Evolutionary conservation across 2,329 filamentous ascomycete genomes (phyloP).

Genomic region (Fusarium coffeatum): DNA sequence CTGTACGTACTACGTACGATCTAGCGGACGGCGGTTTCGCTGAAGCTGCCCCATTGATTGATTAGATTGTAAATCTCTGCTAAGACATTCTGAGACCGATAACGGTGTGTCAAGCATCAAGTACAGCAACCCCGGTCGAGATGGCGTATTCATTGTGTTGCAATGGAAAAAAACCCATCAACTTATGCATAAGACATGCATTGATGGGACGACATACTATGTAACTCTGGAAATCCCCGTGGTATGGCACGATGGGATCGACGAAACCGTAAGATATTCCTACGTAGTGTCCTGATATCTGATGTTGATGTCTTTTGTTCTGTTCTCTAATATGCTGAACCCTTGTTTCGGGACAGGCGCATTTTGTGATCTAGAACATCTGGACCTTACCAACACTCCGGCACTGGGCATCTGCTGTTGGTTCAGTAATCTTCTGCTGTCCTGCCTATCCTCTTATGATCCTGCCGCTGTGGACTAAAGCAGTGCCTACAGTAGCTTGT

Average conservation of each 20-base stretch:
- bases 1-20: neutral
- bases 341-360: conserved; percentile 19
- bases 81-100: conserved; percentile 19
- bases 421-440: conserved; percentile 3
- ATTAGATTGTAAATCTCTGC: conserved; percentile 13
- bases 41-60: conserved; percentile 1
- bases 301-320: neutral
- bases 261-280: conserved; percentile 18
- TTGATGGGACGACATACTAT: conserved; percentile 43
- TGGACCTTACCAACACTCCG: conserved; percentile 5
- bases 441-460: neutral
- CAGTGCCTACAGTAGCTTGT: conserved; percentile 27
- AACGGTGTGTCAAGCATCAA: conserved; percentile 16
- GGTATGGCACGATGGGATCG: conserved; percentile 31
- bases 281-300: neutral
- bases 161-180: conserved; percentile 15
- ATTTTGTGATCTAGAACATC: conserved; percentile 20
- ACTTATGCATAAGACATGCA: conserved; percentile 37
- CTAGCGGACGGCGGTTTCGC: conserved; percentile 11
- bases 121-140: conserved; percentile 4
- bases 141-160: conserved; percentile 19
- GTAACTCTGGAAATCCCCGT: conserved; percentile 29
- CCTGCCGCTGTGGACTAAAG: conserved; percentile 6
- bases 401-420: conserved; percentile 21
- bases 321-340: conserved; percentile 4